A percentile compares a stretch with the other conserved stretches of the same genome.
Evolutionary conservation across 2,329 filamentous ascomycete genomes (phyloP).

Genomic region (Alternaria sp.): DNA sequence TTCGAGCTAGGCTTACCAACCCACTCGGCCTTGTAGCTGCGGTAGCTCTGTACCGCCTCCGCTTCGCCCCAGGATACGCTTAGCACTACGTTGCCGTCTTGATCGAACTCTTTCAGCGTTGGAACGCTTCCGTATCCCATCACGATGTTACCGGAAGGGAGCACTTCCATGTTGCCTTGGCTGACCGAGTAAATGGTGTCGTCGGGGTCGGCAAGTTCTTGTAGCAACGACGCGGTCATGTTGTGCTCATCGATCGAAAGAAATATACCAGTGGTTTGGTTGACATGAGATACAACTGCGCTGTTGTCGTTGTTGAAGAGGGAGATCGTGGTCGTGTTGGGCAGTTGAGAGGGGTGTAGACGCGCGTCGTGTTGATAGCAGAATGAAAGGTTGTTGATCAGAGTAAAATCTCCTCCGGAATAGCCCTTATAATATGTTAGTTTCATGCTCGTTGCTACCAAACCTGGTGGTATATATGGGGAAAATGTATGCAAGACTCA

Average conservation of each 20-base stretch:
- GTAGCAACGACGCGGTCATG: slow-evolving; percentile 14
- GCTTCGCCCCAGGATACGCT: slow-evolving; percentile 14
- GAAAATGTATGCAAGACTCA: background rate
- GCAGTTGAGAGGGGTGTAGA: background rate
- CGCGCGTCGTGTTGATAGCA: slow-evolving; percentile 24
- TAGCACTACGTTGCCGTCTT: slow-evolving; percentile 10
- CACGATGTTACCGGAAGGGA: slow-evolving; percentile 3
- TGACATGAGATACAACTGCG: background rate
- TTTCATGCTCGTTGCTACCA: background rate
- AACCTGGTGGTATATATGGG: background rate
- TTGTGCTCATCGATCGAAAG: slow-evolving; percentile 12
- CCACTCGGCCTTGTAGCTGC: slow-evolving; percentile 16
- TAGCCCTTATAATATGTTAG: background rate
- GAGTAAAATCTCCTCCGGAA: slow-evolving; percentile 14
- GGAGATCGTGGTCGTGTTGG: slow-evolving; percentile 6
- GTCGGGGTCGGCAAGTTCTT: slow-evolving; percentile 4
- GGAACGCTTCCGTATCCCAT: slow-evolving; percentile 20
- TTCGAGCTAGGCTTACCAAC: slow-evolving; percentile 14
- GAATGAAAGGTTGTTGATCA: slow-evolving; percentile 13
- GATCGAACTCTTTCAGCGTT: slow-evolving; percentile 11
- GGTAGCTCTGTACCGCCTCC: slow-evolving; percentile 16
- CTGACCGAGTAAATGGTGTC: slow-evolving; percentile 4
- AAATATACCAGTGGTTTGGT: slow-evolving; percentile 7
- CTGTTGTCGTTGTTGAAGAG: slow-evolving; percentile 12
- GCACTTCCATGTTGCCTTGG: slow-evolving; percentile 9